Base-by-base conservation (phyloP, 371 early-diverging fungal species). In the Mucor irregularis region DNA sequence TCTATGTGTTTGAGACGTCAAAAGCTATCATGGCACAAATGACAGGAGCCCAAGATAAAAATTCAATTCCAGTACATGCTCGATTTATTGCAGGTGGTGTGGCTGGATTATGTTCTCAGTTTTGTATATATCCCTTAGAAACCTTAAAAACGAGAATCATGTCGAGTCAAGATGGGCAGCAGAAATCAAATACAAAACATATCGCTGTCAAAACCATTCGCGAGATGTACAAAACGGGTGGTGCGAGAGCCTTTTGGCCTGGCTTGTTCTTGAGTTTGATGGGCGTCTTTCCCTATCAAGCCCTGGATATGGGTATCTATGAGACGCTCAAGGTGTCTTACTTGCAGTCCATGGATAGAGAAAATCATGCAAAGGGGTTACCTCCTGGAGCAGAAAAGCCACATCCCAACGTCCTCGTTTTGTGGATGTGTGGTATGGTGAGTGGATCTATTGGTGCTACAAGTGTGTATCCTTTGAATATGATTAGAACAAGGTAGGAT, bases 221-320 rank as follows among this genome's bases (percentile, higher is more conserved):
- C n/a, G 65, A 73, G 28, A 83, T 91, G 78, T 87, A 81, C 62
- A 67, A 54, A 28, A 66, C 78, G 39, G 71, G 80, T 35, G 90
- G 91, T 16, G 46, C 87, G 17, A 71, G 82, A 13, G 81, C 88
- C 0, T 91, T 91, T 47, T 93, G 86, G 76, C 86, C 89, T 22
- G 93, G 93, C 16, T 65, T 90, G 34, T 67, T 87, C 69, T 26
- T 77, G 69, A 62, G 62, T 58, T 63, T 92, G 16, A 53, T 89
- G 8, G 91, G 90, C 30, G 89, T 93, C 26, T 89, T 93, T 46
- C 93, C 92, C 2, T 93, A 90, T 64, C 89, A 90, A 25, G 90
- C 90, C 1, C 76, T 90, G 54, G 91, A 91, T 66, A 78, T 93
- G 66, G 71, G 78, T 31, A 59, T 93, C 69, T 81, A 76, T 31